Evolutionary conservation across 2,329 filamentous ascomycete species (phyloP), one percentile per base, ranked within the genome.

Genomic region (Shiraia sp.): DNA sequence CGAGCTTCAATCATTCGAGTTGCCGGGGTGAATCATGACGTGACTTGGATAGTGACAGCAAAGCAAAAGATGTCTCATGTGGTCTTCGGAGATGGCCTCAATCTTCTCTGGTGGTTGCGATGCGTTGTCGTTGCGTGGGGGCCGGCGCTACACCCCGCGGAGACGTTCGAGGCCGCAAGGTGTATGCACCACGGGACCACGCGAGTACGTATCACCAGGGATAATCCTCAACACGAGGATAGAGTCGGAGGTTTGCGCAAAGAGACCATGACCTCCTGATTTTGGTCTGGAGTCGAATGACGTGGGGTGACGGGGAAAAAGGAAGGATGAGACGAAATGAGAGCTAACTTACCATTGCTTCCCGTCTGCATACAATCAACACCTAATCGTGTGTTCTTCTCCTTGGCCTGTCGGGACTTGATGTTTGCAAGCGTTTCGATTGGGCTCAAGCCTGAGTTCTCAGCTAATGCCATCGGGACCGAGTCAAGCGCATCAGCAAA

Each of bases 361-460:
- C 93, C 93, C 25, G 84, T 87, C 71, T 88, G 83, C 93, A 99
- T 97, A 79, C 95, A 99, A 77, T 99, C 93, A 32, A 99, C 92
- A 56, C 93, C 93, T 48, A 97, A 79, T 57, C 84, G 83, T 34
- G 83, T 77, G 70, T 86, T 86, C 63, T 85, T 81, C 74, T 88
- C 87, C 79, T 92, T 96, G 61, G 95, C 87, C 75, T 99, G 93
- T 74, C 95, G 85, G 60, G 90, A 95, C 82, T 99, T 99, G 75
- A 99, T 84, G 66, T 88, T 86, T 25, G 93, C 92, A 42, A 99
- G 80, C 6, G 92, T 96, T 63, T 96, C 90, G 60, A 99, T 99
- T 12, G 93, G 90, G 73, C 90, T 95, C 50, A 97, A 78, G 49
- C 93, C 93, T 57, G 89, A 95, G 80, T 99, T 99, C 80, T 99